Evolutionary conservation across 1,284 basidiomycete genomes (phyloP), one percentile per base, ranked within the genome.

Genomic region (Tilletia caries): DNA sequence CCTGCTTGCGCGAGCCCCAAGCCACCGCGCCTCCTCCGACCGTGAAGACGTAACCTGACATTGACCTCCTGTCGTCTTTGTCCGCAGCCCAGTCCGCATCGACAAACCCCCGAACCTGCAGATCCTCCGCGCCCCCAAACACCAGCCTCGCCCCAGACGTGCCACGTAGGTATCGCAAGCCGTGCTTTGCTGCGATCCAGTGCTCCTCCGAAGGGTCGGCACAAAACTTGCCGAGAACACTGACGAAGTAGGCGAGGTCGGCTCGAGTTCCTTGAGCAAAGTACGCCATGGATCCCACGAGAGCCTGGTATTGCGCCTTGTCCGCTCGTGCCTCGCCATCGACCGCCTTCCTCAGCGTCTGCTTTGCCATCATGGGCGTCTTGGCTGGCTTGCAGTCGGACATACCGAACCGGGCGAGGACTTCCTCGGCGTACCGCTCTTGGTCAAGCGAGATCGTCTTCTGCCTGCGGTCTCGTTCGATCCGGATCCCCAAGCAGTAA

Each of bases 91-190:
- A 73, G 44, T 73, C 69, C 6, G 64, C 33, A 41, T 74, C 71
- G 64, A 41, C 41, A 41, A 15, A 71, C 18, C 33, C 62, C 3
- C 3, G 34, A 6, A 37, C 10, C 4, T 32, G 12, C 15, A 29
- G 32, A 13, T 15, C 62, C 4, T 37, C 37, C 12, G 3, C 10
- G 18, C 41, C 34, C 10, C 4, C n/a, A 32, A 64, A 73, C 2
- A 66, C 65, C 23, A 86, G 79, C 48, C 76, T 74, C 13, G 83
- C 65, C 20, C 79, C 62, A 4, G 73, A 58, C 0, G 86, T 92
- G 81, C 91, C 84, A n/a, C 33, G 12, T 10, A 88, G 81, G 72
- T 88, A 87, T 0, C 80, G 79, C 0, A 87, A 75, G 4, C 86
- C 80, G 3, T 81, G 80, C 20, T 85, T 83, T 0, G 84, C 83